Conservation (phyloP, 345 rosid genomes). For the Arabis alpina region DNA sequence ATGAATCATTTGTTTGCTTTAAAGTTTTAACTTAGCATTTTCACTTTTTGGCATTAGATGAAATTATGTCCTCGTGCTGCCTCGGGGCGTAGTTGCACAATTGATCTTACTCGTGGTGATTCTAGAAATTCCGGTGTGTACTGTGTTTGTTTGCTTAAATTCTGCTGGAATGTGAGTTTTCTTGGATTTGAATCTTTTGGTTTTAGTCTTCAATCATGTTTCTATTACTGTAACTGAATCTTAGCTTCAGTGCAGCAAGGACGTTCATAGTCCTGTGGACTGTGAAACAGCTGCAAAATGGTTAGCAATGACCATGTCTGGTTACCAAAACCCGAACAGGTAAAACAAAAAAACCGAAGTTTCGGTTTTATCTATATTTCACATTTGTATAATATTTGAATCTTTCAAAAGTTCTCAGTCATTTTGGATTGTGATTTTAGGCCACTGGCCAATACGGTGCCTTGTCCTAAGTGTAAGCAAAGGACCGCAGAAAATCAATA, state of each 20-base stretch:
- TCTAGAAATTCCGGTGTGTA: constrained; percentile 23
- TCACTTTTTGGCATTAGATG: constrained; percentile 47
- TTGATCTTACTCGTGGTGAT: constrained; percentile 13
- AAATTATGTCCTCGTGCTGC: constrained; percentile 79
- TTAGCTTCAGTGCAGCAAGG: constrained; percentile 34
- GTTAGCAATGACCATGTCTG: constrained; percentile 20
- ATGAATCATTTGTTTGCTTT: not conserved
- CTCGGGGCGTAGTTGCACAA: constrained; percentile 70
- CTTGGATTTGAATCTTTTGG: not conserved
- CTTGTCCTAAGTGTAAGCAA: constrained; percentile 39
- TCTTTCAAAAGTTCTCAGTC: not conserved
- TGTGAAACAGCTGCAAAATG: constrained; percentile 38
- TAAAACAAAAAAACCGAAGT: constrained; percentile 1
- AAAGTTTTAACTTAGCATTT: not conserved
- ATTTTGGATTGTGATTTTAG: constrained; percentile 18
- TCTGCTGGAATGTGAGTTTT: constrained; percentile 47
- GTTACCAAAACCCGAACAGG: constrained; percentile 1
- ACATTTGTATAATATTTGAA: constrained; percentile 1
- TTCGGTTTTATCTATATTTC: not conserved
- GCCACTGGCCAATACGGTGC: constrained; percentile 20
- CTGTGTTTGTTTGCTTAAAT: constrained; percentile 27
- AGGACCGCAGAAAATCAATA: constrained; percentile 9
- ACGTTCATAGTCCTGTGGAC: constrained; percentile 43
- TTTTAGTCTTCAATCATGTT: not conserved
- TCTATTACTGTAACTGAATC: not conserved